Conservation (phyloP, 208 protist genomes). For the Crithidia thermophila region DNA sequence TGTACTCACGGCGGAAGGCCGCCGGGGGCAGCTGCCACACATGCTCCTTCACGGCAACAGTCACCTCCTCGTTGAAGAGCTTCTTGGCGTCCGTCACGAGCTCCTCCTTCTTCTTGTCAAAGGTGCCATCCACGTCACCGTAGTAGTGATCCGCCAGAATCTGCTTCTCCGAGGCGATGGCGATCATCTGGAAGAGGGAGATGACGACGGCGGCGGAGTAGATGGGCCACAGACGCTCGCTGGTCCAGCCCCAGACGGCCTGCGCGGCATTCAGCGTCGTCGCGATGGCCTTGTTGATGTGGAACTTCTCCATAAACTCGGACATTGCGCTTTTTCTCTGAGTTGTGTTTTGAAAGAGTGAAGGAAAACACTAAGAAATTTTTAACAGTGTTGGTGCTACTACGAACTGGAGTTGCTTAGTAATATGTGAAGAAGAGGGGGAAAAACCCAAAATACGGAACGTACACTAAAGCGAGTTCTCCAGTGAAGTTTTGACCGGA, state of each 20-base stretch:
- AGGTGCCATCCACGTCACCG: conserved; percentile 37
- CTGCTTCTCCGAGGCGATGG: conserved; percentile 81
- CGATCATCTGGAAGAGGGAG: conserved; percentile 79
- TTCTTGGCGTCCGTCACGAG: conserved; percentile 57
- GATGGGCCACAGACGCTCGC: conserved; percentile 78
- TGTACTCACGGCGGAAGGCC: conserved; percentile 70
- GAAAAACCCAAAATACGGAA: no score
- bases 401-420: background rate
- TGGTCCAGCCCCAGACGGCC: conserved; percentile 53
- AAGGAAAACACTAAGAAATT: conserved; percentile 5
- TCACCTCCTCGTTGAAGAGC: conserved; percentile 83
- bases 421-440: conserved; percentile 1
- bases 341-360: conserved; percentile 2
- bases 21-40: conserved; percentile 76
- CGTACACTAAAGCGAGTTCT: no score
- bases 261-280: conserved; percentile 27
- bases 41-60: conserved; percentile 78
- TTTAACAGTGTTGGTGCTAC: background rate
- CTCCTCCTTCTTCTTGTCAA: conserved; percentile 42
- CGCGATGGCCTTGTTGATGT: conserved; percentile 37
- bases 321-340: conserved; percentile 34
- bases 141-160: conserved; percentile 86
- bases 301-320: conserved; percentile 49
- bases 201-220: conserved; percentile 76
- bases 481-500: no score